Conservation (phyloP, 2,329 filamentous ascomycete species). For the Pyricularia grisea region DNA sequence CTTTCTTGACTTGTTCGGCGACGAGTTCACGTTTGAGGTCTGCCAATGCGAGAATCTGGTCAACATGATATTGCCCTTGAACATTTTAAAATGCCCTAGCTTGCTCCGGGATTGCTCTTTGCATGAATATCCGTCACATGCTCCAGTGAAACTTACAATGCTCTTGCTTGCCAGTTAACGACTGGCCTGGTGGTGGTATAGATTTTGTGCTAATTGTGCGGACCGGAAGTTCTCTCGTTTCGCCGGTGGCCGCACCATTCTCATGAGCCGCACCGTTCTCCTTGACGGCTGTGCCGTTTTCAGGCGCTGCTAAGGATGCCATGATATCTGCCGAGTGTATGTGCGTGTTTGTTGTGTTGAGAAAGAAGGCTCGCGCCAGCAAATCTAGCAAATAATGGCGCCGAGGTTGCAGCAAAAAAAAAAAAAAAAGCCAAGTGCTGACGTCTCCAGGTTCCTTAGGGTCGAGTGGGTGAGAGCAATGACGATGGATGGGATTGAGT, state of each 20-base stretch:
- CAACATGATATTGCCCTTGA: neutral
- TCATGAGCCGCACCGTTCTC: slow-evolving; percentile 10
- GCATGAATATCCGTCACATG: neutral
- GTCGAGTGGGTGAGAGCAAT: neutral
- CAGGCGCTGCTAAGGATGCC: neutral
- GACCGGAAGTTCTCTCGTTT: neutral
- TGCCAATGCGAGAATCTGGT: slow-evolving; percentile 23
- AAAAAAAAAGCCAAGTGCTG: no score
- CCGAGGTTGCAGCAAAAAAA: neutral
- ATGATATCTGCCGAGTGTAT: neutral
- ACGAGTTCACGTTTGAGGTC: slow-evolving; percentile 95
- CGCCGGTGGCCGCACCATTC: slow-evolving; percentile 2
- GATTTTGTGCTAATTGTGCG: slow-evolving; percentile 15
- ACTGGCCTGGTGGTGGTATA: slow-evolving; percentile 30
- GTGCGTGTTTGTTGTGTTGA: neutral
- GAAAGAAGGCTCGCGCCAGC: neutral
- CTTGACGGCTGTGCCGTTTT: neutral
- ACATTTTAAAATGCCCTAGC: neutral
- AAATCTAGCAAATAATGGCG: neutral
- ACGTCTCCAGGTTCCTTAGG: neutral
- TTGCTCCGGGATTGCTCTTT: neutral
- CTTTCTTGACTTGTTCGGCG: slow-evolving; percentile 76
- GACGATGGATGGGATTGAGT: neutral
- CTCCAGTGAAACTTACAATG: slow-evolving; percentile 57
- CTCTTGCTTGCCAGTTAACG: slow-evolving; percentile 90